Evolutionary conservation across 139 green algal genomes (phyloP).

Genomic region (Tetraselmis striata): DNA sequence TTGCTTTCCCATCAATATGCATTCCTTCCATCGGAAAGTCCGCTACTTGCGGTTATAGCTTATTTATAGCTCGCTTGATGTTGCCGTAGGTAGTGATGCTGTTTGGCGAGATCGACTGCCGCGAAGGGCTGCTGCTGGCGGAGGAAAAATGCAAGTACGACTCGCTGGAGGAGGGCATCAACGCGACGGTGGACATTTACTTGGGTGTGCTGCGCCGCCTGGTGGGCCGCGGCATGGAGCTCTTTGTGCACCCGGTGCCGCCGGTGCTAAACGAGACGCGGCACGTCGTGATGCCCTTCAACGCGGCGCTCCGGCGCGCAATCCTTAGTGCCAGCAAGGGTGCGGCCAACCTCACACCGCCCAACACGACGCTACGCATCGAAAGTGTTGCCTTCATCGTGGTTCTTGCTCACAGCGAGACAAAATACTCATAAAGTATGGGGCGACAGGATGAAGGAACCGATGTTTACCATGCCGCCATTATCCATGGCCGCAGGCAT

Average conservation of each 20-base stretch:
- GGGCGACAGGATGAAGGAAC: too few species aligned
- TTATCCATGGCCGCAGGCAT: too few species aligned
- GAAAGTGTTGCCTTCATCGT: too few species aligned
- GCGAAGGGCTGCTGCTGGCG: conserved; percentile 70
- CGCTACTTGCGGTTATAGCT: background rate
- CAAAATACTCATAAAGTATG: too few species aligned
- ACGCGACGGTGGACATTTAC: conserved; percentile 56
- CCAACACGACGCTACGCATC: too few species aligned
- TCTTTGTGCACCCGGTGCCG: conserved; percentile 65
- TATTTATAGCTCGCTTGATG: background rate
- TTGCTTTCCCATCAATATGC: too few species aligned
- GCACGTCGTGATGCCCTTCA: conserved; percentile 44
- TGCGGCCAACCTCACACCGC: too few species aligned
- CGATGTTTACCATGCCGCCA: too few species aligned
- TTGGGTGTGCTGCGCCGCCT: conserved; percentile 21
- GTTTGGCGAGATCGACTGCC: conserved; percentile 81
- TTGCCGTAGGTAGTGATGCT: conserved; percentile 53
- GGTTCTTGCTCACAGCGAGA: too few species aligned
- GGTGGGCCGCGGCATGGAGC: conserved; percentile 22
- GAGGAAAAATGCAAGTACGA: conserved; percentile 76
- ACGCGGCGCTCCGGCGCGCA: conserved; percentile 12
- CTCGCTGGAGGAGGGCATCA: conserved; percentile 45
- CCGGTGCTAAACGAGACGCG: conserved; percentile 58
- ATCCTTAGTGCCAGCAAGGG: background rate
- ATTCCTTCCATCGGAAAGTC: too few species aligned